These are phyloP conservation scores for Papiliotrema terrestris DNA, from an alignment of 1,284 basidiomycete species.

Conservation along the genomic window DNA sequence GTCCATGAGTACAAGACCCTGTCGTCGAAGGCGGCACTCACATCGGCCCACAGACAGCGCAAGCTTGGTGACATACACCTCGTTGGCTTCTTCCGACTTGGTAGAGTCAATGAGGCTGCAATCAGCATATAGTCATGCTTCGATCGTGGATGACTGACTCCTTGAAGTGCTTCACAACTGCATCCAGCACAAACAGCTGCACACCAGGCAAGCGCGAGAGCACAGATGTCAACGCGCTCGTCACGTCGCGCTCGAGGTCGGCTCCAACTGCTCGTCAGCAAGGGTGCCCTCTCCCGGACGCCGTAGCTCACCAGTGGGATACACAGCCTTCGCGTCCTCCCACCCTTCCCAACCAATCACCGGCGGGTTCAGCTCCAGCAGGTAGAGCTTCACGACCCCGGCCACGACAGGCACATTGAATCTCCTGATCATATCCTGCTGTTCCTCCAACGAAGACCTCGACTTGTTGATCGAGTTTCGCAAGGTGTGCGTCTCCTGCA, in stretches of 20 bases:
- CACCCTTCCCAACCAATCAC: slow-evolving; percentile 73
- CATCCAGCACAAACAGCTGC: slow-evolving; percentile 78
- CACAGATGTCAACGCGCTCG: slow-evolving; percentile 63
- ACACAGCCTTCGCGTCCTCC: slow-evolving; percentile 80
- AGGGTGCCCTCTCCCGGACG: background rate
- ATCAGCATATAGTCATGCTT: background rate
- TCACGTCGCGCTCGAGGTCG: slow-evolving; percentile 59
- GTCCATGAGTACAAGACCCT: background rate
- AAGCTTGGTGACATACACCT: slow-evolving; percentile 78
- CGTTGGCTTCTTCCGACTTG: slow-evolving; percentile 62
- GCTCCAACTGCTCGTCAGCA: slow-evolving; percentile 55
- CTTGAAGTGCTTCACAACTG: slow-evolving; percentile 71
- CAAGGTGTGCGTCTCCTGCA: slow-evolving; percentile 74
- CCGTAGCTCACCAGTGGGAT: slow-evolving; percentile 58
- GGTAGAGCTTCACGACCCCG: slow-evolving; percentile 73
- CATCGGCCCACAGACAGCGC: slow-evolving; percentile 80
- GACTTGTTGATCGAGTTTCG: slow-evolving; percentile 75
- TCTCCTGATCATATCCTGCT: slow-evolving; percentile 65
- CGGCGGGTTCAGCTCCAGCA: slow-evolving; percentile 79
- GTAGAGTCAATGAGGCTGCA: slow-evolving; percentile 60
- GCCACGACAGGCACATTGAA: slow-evolving; percentile 85
- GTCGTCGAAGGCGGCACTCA: slow-evolving; percentile 49
- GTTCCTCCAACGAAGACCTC: slow-evolving; percentile 59
- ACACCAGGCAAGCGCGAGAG: slow-evolving; percentile 72
- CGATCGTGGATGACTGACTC: slow-evolving; percentile 53